Evolutionary conservation across 2,329 filamentous ascomycete species (phyloP), one percentile per base, ranked within the genome.

Genomic region (Fusarium subglutinans): DNA sequence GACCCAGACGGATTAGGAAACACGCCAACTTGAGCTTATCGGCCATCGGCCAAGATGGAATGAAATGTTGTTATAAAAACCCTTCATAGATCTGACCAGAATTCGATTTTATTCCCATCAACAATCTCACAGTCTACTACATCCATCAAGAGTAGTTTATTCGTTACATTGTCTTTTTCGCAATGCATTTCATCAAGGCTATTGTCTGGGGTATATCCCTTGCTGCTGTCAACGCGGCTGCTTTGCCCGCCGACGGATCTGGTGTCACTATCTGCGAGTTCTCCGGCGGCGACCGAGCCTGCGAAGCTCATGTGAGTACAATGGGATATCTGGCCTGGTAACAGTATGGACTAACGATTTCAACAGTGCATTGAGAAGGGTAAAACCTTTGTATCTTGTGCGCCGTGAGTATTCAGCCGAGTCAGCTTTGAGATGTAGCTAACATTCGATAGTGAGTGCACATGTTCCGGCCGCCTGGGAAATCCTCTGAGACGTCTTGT

Each of bases 131-230:
- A 44, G 24, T 44, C 66, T 54, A 55, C 51, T 55, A n/a, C 51
- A n/a, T 17, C n/a, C 47, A 40, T 7, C 30, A 41, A 13, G 14
- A 50, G 55, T 53, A 51, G 43, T 40, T 6, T 5, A 24, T 28
- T 13, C 18, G 28, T 37, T 14, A 26, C 24, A 20, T 24, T 18
- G n/a, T 24, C 8, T n/a, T 11, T 28, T 51, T 45, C 26, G 18
- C 33, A 15, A 69, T 69, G 66, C 66, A 56, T 40, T 41, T 69
- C 38, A 38, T 50, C 50, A 69, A 69, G 48, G 51, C 58, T 15
- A 35, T 69, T 12, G 26, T 63, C 18, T 68, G 59, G 45, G 33
- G 65, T 20, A 41, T 69, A 28, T 45, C 56, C 44, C 43, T 69
- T 14, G 56, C 65, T 40, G 40, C 44, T 37, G 57, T 37, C 33